Base-by-base conservation (phyloP, 768 basidiomycete genomes). In the Tylopilus sp. region DNA sequence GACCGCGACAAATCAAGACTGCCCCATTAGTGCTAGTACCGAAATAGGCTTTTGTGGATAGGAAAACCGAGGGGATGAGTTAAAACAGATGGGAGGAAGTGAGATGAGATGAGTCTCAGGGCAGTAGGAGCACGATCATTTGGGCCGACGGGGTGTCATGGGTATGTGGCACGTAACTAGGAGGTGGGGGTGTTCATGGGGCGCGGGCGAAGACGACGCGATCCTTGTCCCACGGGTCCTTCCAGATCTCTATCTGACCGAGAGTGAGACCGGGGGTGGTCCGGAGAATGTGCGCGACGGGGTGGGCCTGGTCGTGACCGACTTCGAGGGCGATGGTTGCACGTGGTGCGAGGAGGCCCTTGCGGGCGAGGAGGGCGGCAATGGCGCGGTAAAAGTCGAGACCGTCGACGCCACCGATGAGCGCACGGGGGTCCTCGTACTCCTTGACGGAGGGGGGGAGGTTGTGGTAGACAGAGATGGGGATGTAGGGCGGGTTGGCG, bases 401-500 rank as follows among this genome's bases (percentile, higher is more conserved):
- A 57, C 90, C 79, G 77, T 63, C 58, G 5, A 46, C 55, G 36
- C 90, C 91, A 20, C 90, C 93, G 39, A 93, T 75, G 21, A 98
- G 79, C 11, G 95, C 95, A 15, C 72, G 75, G 9, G 77, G 80
- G 70, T 95, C 92, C 69, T 98, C 95, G 65, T 81, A 89, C 47
- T 79, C 74, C 45, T 71, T 79, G 47, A 98, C 94, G 43, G 83
- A 85, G n/a, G 63, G 53, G 8, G 86, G 79, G 30, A 98, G 77
- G 21, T 60, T 46, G 39, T 79, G 69, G 63, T 85, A 95, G 52
- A 87, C 85, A 35, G 69, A 58, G 55, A 67, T 75, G 33, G 92
- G 75, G 57, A 98, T 88, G 69, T 97, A 98, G 10, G 91, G 88
- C 22, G 89, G 88, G 70, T 94, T 95, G 15, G 85, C 81, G 11